Evolutionary conservation across 2,329 filamentous ascomycete species (phyloP).

Genomic region (Fragosphaeria purpurea): DNA sequence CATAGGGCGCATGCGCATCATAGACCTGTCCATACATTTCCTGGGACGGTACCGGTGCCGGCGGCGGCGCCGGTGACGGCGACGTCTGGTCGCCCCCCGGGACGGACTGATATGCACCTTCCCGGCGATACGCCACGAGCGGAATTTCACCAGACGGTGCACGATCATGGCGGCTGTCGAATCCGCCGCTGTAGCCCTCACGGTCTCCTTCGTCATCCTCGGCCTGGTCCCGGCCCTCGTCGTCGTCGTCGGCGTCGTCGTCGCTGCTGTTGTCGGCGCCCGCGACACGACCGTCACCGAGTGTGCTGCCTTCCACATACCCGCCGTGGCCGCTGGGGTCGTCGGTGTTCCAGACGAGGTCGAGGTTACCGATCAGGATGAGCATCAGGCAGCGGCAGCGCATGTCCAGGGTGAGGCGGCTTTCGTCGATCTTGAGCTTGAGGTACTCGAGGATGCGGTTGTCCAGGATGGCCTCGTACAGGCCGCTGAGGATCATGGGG

Average conservation of each 20-base stretch:
- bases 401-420: conserved; percentile 16
- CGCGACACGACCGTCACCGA: not conserved
- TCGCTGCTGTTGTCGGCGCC: not conserved
- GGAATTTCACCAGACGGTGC: conserved; percentile 1
- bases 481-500: conserved; percentile 21
- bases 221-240: not conserved
- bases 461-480: conserved; percentile 22
- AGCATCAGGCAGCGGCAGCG: conserved; percentile 17
- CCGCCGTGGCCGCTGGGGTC: conserved; percentile 2
- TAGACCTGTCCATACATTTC: not conserved
- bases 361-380: conserved; percentile 20
- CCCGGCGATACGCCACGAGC: not conserved
- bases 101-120: not conserved
- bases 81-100: not conserved
- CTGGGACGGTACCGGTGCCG: not conserved
- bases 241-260: not conserved
- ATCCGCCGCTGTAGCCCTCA: not conserved
- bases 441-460: conserved; percentile 16
- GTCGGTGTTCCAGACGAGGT: conserved; percentile 15
- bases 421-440: conserved; percentile 10
- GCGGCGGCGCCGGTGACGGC: not conserved
- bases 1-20: not conserved
- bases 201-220: not conserved
- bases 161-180: not conserved
- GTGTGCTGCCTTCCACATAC: conserved; percentile 1